Percentiles rank a stretch among this genome's conserved stretches.
phyloP scores from a whole-genome alignment of 1,284 basidiomycete genomes.

The Acaromyces ingoldii region DNA sequence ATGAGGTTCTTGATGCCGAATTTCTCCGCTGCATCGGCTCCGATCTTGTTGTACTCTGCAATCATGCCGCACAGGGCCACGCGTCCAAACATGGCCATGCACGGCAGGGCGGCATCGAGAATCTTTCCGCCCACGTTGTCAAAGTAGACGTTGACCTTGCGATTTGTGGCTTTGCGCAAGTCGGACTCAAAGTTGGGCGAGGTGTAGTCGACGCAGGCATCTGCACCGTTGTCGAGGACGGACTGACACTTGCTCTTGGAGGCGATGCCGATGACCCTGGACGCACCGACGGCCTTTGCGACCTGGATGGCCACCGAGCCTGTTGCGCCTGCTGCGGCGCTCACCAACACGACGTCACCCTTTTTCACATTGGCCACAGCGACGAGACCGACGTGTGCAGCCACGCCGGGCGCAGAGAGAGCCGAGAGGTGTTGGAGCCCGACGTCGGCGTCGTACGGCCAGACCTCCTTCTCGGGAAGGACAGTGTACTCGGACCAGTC shows the following conservation, averaged over 20 bases:
- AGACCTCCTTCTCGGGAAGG: background rate
- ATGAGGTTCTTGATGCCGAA: slow-evolving; percentile 9
- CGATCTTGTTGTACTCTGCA: slow-evolving; percentile 6
- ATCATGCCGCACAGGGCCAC: slow-evolving; percentile 12
- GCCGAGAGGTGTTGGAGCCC: slow-evolving; percentile 6
- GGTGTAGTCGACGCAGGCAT: slow-evolving; percentile 10
- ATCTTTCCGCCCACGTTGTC: slow-evolving; percentile 12
- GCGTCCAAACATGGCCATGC: slow-evolving; percentile 10
- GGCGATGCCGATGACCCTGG: slow-evolving; percentile 4
- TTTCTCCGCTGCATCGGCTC: background rate
- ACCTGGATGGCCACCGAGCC: slow-evolving; percentile 6
- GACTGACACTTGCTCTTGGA: slow-evolving; percentile 2
- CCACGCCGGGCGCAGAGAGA: slow-evolving; percentile 3
- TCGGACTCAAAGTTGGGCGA: background rate
- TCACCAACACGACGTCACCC: slow-evolving; percentile 12
- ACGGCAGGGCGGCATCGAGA: slow-evolving; percentile 9
- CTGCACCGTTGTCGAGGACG: slow-evolving; percentile 9
- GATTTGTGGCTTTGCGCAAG: slow-evolving; percentile 8
- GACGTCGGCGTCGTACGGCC: background rate
- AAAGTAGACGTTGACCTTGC: slow-evolving; percentile 11
- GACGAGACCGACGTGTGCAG: slow-evolving; percentile 9
- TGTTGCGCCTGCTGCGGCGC: slow-evolving; percentile 12
- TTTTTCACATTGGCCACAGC: slow-evolving; percentile 6
- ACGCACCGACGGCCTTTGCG: slow-evolving; percentile 3
- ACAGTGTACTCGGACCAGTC: background rate